Evolutionary conservation across 805 yeast species (phyloP), one percentile per base, ranked within the genome.

Genomic region (Saccharomyces mikatae): DNA sequence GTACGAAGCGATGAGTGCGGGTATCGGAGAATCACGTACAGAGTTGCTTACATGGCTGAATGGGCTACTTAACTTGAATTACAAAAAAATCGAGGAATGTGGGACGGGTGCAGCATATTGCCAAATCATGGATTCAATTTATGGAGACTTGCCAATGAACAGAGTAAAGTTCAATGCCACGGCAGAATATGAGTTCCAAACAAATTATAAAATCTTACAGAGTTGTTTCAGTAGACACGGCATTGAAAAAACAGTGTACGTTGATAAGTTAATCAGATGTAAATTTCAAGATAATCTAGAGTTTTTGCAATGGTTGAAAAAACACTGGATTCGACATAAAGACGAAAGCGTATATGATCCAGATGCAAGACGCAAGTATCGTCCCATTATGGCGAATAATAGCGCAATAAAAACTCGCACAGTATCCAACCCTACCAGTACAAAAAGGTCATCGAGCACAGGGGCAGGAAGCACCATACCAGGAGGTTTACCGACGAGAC

Each of bases 91-190:
- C 1, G 99, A 94, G 67, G 91, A 91, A 70, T 85, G 97, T 66
- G 99, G 99, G 17, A 81, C 87, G 2, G 99, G 99, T 1, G 97
- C 97, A 0, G 92, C 89, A 0, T 92, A 89, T 68, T 90, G 97
- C 70, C 97, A 91, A 73, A 79, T 94, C 44, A 77, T 92, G 75
- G 97, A 94, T 69, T 81, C 90, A 6, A 83, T 94, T 21, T 87
- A 77, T 62, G 83, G 86, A 9, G 96, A 89, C 61, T 78, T 94
- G 21, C 94, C 97, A 1, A 80, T 92, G 85, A 65, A 73, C 50
- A 81, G 84, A 61, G 95, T 92, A 52, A 84, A 81, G 62, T 89
- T 85, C 66, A 80, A 83, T 56, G 83, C 86, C 10, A 74, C 77
- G 14, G 76, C 80, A 13, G 96, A 89, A 58, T 88, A 87, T 68